Evolutionary conservation across 2,329 filamentous ascomycete species (phyloP).

Genomic region (Trichoderma simmonsii): DNA sequence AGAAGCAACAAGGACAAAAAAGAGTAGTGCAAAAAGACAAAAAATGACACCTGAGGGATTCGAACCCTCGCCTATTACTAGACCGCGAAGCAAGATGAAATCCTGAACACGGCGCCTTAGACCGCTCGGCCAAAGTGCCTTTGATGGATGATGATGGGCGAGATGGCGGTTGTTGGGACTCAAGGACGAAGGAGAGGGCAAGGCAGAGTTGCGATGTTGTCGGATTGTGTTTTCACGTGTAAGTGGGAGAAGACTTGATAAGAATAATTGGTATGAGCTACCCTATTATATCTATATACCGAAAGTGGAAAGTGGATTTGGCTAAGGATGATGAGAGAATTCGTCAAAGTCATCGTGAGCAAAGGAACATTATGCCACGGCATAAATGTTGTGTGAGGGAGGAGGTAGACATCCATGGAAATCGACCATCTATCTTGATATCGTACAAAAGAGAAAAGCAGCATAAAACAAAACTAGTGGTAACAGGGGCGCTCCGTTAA

Average conservation of each 20-base stretch:
- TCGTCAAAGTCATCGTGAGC: neutral
- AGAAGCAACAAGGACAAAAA: neutral
- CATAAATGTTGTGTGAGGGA: neutral
- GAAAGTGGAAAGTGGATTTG: neutral
- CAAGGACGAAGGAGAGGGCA: neutral
- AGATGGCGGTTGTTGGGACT: neutral
- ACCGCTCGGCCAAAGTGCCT: conserved; percentile 24
- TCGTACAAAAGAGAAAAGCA: neutral
- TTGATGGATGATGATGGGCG: neutral
- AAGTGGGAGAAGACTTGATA: neutral
- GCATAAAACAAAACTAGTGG: neutral
- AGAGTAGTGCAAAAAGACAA: neutral
- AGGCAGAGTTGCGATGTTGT: neutral
- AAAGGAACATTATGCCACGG: neutral
- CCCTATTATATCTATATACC: neutral
- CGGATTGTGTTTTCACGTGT: neutral
- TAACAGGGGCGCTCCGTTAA: neutral
- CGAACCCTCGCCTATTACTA: conserved; percentile 18
- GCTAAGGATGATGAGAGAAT: neutral
- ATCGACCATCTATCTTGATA: neutral
- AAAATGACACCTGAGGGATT: conserved; percentile 17
- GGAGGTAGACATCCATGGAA: neutral
- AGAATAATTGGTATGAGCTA: neutral
- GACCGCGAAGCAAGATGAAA: conserved; percentile 10
- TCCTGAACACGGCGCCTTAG: conserved; percentile 18